Base-by-base conservation (phyloP, 2,329 filamentous ascomycete species). In the Aschersonia sp. region DNA sequence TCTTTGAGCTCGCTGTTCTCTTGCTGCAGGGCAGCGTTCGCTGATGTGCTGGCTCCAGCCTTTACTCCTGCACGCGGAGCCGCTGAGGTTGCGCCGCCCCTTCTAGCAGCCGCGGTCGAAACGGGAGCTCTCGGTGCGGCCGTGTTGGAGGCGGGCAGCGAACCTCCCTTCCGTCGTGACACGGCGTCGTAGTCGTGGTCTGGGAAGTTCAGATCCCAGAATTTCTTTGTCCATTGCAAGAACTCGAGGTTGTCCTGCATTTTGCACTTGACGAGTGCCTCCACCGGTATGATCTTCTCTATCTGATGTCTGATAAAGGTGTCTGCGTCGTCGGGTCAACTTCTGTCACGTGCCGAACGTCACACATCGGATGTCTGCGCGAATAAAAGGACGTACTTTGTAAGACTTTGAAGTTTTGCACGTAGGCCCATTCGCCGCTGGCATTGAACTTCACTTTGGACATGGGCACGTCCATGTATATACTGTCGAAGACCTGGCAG, bases 221-320 rank as follows among this genome's bases (percentile, higher is more conserved):
- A 96, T 57, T 78, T 76, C 78, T 98, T 98, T 51, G 83, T 83
- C 85, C 89, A 98, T 71, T 98, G 92, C 51, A 98, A 75, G 66
- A 98, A 98, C 64, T 97, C 92, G 58, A 98, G 85, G 72, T 98
- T 98, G 68, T 98, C 92, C 76, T 98, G 92, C 91, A 98, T 98
- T 75, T 95, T 96, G 76, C 92, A 98, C 69, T 97, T 98, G 59
- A 92, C 80, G 51, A 98, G 81, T 50, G 77, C 74, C 66, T 95
- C 81, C 63, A 97, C 88, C 51, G 88, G 88, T 58, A 98, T 82
- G 31, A 85, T 84, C 64, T 89, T 89, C 59, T 97, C 89, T 71
- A 98, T 77, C 54, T 81, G 74, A 69, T 97, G 89, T 66, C 85
- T 85, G 52, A 81, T 75, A 63, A 97, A 97, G 54, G 78, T 75